Base-by-base conservation (phyloP, 2,329 filamentous ascomycete species). In the Colletotrichum lupini region DNA sequence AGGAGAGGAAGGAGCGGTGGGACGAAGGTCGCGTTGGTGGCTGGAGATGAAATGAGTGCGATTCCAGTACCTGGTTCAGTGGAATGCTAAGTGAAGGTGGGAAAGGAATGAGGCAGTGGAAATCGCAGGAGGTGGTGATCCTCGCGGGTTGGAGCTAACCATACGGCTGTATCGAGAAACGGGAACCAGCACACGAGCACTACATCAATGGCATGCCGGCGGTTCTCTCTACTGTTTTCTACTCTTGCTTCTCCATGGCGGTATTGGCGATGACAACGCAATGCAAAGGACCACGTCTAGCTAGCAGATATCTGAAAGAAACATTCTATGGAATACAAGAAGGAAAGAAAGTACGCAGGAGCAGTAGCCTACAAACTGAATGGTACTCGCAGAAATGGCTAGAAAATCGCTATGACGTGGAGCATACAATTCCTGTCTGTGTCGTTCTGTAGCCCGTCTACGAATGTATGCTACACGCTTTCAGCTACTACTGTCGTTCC, bases 1-100 rank as follows among this genome's bases (percentile, higher is more conserved):
- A 92, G 79, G 97, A 98, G 85, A 90, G 94, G 76, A 97, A 95
- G 82, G 93, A 95, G 78, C 89, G 97, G 77, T 98, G 97, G 97
- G 97, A 98, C 81, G 96, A 98, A 83, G 95, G 96, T 28, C 88
- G 96, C 76, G 96, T 98, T 42, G 96, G 96, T 12, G 97, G 97
- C 1, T 98, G 97, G 97, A 90, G 96, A 79, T 96, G 85, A 55
- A 37, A 12, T 8, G 5, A 7, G 91, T 46, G 9, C 14, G n/a
- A 12, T n/a, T 16, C 42, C 6, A 6, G 14, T 6, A 6, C 8
- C 52, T n/a, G 22, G 19, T 3, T 7, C 5, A 8, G 32, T 16
- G 22, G 22, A 22, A 19, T n/a, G n/a, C 12, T 8, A 35, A 9
- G n/a, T 37, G 22, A 35, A 26, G 7, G 7, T 8, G 42, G 12